A percentile compares a stretch with the other conserved stretches of the same genome.
These are phyloP conservation scores for Odonthalia washingtoniensis DNA, from an alignment of 31 red algal genomes.

Conservation along the genomic window DNA sequence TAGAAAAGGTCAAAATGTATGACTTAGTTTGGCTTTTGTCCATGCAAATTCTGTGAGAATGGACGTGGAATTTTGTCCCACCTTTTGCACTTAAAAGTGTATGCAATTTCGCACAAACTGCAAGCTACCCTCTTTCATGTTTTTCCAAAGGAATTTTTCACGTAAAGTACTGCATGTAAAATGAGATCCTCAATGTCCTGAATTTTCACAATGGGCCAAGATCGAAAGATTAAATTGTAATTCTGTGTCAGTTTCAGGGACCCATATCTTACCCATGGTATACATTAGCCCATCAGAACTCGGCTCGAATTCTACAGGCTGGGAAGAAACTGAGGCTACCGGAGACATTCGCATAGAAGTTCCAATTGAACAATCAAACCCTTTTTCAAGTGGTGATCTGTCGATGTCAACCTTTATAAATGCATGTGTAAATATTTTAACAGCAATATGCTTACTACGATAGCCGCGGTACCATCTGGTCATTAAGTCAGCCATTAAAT, in stretches of 20 bases:
- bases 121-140: not conserved
- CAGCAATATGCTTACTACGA: not conserved
- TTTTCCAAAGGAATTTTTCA: slow-evolving; percentile 18
- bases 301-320: not conserved
- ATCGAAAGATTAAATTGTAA: slow-evolving; percentile 6
- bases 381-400: not conserved
- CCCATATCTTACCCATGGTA: not conserved
- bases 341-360: not conserved
- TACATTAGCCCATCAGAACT: not conserved
- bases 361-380: not conserved
- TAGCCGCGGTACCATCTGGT: slow-evolving; percentile 36
- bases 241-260: not conserved
- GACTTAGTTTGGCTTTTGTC: slow-evolving; percentile 33
- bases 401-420: not conserved
- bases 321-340: not conserved
- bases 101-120: slow-evolving; percentile 21
- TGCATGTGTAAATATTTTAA: not conserved
- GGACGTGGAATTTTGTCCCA: slow-evolving; percentile 55
- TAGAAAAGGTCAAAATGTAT: slow-evolving; percentile 61
- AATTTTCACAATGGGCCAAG: slow-evolving; percentile 6
- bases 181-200: slow-evolving; percentile 18
- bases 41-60: slow-evolving; percentile 22
- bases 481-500: slow-evolving; percentile 42
- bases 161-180: not conserved
- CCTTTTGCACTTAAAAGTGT: slow-evolving; percentile 10